Evolutionary conservation across 169 alveolate genomes (phyloP).

Genomic region (Plasmodium yoelii): DNA sequence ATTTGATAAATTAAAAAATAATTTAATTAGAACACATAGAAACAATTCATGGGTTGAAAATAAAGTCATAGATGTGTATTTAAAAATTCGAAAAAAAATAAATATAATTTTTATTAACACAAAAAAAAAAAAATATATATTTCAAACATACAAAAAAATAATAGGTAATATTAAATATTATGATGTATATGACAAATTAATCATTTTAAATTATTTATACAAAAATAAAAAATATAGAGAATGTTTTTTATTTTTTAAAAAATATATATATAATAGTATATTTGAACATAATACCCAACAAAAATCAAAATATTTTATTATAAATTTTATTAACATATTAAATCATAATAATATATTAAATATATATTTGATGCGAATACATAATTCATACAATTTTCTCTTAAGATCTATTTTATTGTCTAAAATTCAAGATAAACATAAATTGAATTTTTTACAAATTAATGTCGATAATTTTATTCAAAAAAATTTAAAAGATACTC

Average conservation of each 20-base stretch:
- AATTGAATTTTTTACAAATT: slow-evolving; percentile 6
- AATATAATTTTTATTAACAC: slow-evolving; percentile 28
- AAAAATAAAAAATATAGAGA: slow-evolving; percentile 19
- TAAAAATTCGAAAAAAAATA: slow-evolving; percentile 51
- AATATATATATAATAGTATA: slow-evolving; percentile 1
- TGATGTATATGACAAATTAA: slow-evolving; percentile 39
- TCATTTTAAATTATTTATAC: slow-evolving; percentile 41
- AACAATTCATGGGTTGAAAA: not conserved
- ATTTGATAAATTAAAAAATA: not conserved
- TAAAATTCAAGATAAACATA: slow-evolving; percentile 8
- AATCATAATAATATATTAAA: slow-evolving; percentile 8
- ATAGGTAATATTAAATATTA: slow-evolving; percentile 56
- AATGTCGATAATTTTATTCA: slow-evolving; percentile 32
- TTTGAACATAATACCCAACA: not conserved
- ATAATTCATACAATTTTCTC: not conserved
- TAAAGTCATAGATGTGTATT: slow-evolving; percentile 34
- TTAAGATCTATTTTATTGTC: no score
- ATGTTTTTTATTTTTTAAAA: slow-evolving; percentile 42
- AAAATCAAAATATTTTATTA: slow-evolving; percentile 29
- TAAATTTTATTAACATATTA: slow-evolving; percentile 46
- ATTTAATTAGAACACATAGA: not conserved
- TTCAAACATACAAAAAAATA: slow-evolving; percentile 32
- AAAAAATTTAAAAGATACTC: slow-evolving; percentile 17
- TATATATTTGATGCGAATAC: not conserved
- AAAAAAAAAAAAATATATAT: slow-evolving; percentile 15